Evolutionary conservation across 2,329 filamentous ascomycete species (phyloP), one percentile per base, ranked within the genome.

Genomic region (Penicillium sp.): DNA sequence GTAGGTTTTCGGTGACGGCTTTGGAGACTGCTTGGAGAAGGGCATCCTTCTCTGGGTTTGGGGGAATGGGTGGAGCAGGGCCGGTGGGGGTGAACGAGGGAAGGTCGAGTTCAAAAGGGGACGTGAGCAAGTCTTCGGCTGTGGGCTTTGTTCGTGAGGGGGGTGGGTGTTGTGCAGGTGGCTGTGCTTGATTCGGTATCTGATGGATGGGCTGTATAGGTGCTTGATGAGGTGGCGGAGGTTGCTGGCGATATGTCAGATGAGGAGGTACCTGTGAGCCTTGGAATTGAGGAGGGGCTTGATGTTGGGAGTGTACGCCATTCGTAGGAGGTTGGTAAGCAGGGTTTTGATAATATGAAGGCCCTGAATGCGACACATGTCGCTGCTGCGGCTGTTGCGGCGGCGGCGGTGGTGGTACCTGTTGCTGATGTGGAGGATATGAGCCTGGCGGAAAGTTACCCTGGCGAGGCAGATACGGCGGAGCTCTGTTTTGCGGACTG

Each of bases 31-130:
- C 90, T 57, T 86, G 85, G 3, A 97, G 84, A 17, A 98, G 86
- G 21, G 91, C 90, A 76, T 98, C 93, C 75, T 97, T 97, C 78
- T 98, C 92, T 0, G 95, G 95, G 71, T 99, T 99, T 0, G 93
- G 93, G 0, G 95, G 94, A 35, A 97, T 92, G 0, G 94, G 93
- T 0, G 95, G 94, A 0, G 92, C 87, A 6, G 90, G 84, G 7
- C 73, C 73, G 5, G 75, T 69, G 53, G 73, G 70, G 17, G 71
- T 51, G 55, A 77, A 79, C 7, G 81, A 81, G 11, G 85, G 84
- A 5, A 88, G 76, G 23, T 85, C 82, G 6, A 88, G 79, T 63
- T 88, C 85, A 59, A 89, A 86, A 1, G 86, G 85, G 21, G 87
- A 87, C 38, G 86, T 86, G 57, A 91, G 82, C 51, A 90, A 83